Evolutionary conservation across 2,329 filamentous ascomycete species (phyloP), one percentile per base, ranked within the genome.

Genomic region (Xylaria polymorpha): DNA sequence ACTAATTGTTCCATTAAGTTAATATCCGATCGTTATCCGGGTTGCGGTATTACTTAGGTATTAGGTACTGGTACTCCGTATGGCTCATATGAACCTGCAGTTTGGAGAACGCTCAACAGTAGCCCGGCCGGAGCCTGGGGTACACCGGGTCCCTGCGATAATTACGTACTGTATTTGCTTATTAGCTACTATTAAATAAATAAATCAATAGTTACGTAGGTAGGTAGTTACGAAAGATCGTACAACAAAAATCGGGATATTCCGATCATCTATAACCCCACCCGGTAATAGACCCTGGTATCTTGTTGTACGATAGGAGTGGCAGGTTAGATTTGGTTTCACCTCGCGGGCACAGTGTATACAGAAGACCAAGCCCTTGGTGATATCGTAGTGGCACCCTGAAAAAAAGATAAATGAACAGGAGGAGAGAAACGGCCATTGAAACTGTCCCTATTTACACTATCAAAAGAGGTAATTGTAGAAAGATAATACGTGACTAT

Each of bases 401-500:
- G 12, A 15, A 53, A 15, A 9, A 3, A 55, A 44, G 46, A 55
- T 12, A 37, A 58, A 58, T 37, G 15, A 53, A 53, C 0, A 32
- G 25, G 18, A 37, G 37, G 51, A 57, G 37, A 57, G 20, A 43
- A 46, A 46, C 12, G 6, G 41, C 37, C 8, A 51, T 9, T 59
- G 12, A 61, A 9, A 61, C 68, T 29, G 25, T 22, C 14, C 25
- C 41, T 53, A 12, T 22, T 65, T 12, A 51, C 57, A 43, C 48
- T 32, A 53, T 61, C 25, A 61, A 66, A 57, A 48, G 18, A 60
- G 55, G 35, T 35, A 55, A 61, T n/a, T 3, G 35, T 51, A n/a
- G n/a, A 22, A 66, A 48, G 50, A 25, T 39, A 44, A 15, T 48
- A 64, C 43, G 25, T 62, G 44, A 53, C 67, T 74, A 79, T 56